Evolutionary conservation across 306 rosid species (phyloP).

Genomic region (Cercis canadensis): DNA sequence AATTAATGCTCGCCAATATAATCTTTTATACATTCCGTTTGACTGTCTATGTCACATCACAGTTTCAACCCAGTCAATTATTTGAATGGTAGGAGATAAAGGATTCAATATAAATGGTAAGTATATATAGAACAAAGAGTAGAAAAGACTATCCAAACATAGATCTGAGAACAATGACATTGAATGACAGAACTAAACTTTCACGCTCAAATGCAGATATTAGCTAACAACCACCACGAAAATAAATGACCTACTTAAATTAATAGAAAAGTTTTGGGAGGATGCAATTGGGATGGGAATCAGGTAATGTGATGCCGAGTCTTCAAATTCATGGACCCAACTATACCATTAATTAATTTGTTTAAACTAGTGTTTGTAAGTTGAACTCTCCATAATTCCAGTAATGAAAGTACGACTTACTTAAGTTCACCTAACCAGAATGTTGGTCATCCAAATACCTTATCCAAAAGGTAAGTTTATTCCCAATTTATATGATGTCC

Average conservation of each 20-base stretch:
- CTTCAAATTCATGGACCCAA: conserved; percentile 28
- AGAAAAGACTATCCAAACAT: neutral
- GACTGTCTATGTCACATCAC: conserved; percentile 17
- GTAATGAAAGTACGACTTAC: neutral
- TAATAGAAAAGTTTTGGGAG: neutral
- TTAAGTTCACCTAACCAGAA: conserved; percentile 14
- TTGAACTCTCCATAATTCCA: conserved; percentile 9
- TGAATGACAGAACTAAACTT: conserved; percentile 14
- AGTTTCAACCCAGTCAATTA: conserved; percentile 12
- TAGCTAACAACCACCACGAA: no score
- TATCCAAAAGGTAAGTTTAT: no score
- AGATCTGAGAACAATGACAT: neutral
- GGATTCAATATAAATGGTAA: neutral
- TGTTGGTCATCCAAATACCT: neutral
- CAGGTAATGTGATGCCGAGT: conserved; percentile 9
- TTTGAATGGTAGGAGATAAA: conserved; percentile 14
- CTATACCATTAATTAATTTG: no score
- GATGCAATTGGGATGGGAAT: neutral
- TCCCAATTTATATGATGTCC: neutral
- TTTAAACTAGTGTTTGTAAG: conserved; percentile 5
- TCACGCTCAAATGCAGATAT: no score
- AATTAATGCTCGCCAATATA: conserved; percentile 4
- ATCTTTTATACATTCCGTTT: neutral
- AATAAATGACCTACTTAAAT: no score
- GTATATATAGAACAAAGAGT: neutral